Percentiles rank a stretch among this genome's conserved stretches.
These are phyloP conservation scores for Alnus glutinosa DNA, from an alignment of 306 rosid genomes.

Conservation along the genomic window DNA sequence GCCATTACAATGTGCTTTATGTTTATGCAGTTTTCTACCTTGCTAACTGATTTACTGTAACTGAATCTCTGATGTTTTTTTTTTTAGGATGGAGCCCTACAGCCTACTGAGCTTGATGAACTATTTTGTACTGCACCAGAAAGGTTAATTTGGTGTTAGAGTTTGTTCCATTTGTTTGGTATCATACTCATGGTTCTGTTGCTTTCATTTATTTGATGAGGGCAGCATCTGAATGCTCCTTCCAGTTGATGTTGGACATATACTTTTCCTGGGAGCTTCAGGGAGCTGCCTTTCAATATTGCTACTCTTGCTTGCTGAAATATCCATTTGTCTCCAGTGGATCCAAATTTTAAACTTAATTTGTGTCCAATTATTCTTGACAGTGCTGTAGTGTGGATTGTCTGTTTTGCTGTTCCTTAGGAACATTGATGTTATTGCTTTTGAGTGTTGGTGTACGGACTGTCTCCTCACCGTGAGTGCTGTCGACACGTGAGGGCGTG, in stretches of 20 bases:
- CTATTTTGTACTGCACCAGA: conserved; percentile 89
- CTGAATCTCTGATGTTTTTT: conserved; percentile 33
- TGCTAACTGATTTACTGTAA: conserved; percentile 15
- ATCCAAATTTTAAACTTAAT: neutral
- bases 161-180: neutral
- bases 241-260: neutral
- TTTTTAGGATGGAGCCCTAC: conserved; percentile 77
- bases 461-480: too few relatives aligned
- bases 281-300: neutral
- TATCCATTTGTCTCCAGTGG: neutral
- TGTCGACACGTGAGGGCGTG: too few relatives aligned
- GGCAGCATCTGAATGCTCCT: neutral
- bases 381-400: neutral
- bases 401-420: neutral
- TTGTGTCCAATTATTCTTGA: neutral
- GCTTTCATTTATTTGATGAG: neutral
- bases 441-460: neutral
- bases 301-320: neutral
- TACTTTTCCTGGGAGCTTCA: neutral
- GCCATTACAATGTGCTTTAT: conserved; percentile 21
- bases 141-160: conserved; percentile 47
- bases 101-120: conserved; percentile 68
- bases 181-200: neutral
- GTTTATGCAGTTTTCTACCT: conserved; percentile 25
- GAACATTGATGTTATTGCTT: neutral